Conservation (phyloP, 1,284 basidiomycete species). For the Heimioporus retisporus region DNA sequence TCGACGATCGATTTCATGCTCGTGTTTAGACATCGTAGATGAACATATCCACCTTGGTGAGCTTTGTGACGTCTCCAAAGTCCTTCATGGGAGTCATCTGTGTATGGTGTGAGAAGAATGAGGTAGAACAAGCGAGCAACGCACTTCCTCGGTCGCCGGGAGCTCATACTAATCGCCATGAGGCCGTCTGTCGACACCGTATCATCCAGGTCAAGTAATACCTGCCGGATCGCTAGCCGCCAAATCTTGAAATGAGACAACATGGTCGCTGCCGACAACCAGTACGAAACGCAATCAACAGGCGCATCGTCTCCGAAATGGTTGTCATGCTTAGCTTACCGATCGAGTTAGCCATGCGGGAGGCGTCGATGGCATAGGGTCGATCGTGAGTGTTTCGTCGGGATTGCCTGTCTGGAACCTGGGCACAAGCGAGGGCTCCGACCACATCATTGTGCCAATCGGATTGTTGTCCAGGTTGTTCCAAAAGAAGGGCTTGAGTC, state of each 20-base stretch:
- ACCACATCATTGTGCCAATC: slow-evolving; percentile 75
- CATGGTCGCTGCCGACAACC: slow-evolving; percentile 75
- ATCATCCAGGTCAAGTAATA: slow-evolving; percentile 80
- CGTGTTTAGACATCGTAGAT: slow-evolving; percentile 70
- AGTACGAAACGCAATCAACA: slow-evolving; percentile 12
- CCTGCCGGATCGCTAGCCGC: slow-evolving; percentile 71
- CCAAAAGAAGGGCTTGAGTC: slow-evolving; percentile 93
- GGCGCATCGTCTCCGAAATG: slow-evolving; percentile 72
- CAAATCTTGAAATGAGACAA: slow-evolving; percentile 78
- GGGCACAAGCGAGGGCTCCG: slow-evolving; percentile 57
- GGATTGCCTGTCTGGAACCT: slow-evolving; percentile 76
- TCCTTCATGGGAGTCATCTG: slow-evolving; percentile 73
- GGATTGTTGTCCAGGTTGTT: slow-evolving; percentile 71
- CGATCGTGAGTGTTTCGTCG: slow-evolving; percentile 79
- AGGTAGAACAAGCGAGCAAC: slow-evolving; percentile 12
- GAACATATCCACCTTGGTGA: slow-evolving; percentile 89
- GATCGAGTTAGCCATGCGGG: slow-evolving; percentile 52
- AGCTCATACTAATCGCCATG: slow-evolving; percentile 75
- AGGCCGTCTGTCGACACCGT: slow-evolving; percentile 79
- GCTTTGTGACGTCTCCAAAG: slow-evolving; percentile 74
- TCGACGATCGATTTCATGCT: not conserved
- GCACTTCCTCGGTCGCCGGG: slow-evolving; percentile 83
- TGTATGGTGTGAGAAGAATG: not conserved
- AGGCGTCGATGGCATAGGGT: slow-evolving; percentile 56
- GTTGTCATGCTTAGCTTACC: slow-evolving; percentile 75